phyloP scores from a whole-genome alignment of 805 yeast species.

The Starmerella apis region DNA sequence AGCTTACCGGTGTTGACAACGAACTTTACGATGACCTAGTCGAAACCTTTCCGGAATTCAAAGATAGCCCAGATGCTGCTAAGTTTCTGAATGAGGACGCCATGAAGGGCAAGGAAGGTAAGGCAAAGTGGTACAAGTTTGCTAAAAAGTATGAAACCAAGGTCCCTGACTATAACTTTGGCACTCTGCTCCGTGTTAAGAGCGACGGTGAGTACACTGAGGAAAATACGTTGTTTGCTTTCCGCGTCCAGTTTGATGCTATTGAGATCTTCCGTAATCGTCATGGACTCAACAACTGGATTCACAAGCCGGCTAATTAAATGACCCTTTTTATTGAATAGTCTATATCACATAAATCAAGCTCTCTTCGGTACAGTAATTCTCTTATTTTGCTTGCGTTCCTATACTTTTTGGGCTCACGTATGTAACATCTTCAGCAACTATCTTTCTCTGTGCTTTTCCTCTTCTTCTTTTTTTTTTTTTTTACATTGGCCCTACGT shows the following conservation, averaged over 20 bases:
- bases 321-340: background rate
- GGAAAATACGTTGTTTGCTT: slow-evolving; percentile 74
- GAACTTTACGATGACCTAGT: slow-evolving; percentile 36
- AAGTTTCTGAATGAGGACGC: slow-evolving; percentile 59
- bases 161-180: slow-evolving; percentile 88
- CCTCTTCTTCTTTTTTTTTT: no score
- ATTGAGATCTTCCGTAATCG: slow-evolving; percentile 90
- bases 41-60: slow-evolving; percentile 80
- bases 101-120: slow-evolving; percentile 69
- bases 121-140: slow-evolving; percentile 82
- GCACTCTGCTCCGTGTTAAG: slow-evolving; percentile 77
- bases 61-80: slow-evolving; percentile 44
- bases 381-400: no score
- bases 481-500: no score
- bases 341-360: no score
- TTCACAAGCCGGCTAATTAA: slow-evolving; percentile 23
- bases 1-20: slow-evolving; percentile 37
- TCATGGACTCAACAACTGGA: slow-evolving; percentile 88
- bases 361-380: no score
- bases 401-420: no score
- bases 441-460: no score
- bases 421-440: no score
- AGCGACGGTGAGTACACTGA: slow-evolving; percentile 66
- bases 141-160: slow-evolving; percentile 69
- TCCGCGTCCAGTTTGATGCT: slow-evolving; percentile 90